phyloP scores from a whole-genome alignment of 83 land plant genomes.

The Thuja plicata region DNA sequence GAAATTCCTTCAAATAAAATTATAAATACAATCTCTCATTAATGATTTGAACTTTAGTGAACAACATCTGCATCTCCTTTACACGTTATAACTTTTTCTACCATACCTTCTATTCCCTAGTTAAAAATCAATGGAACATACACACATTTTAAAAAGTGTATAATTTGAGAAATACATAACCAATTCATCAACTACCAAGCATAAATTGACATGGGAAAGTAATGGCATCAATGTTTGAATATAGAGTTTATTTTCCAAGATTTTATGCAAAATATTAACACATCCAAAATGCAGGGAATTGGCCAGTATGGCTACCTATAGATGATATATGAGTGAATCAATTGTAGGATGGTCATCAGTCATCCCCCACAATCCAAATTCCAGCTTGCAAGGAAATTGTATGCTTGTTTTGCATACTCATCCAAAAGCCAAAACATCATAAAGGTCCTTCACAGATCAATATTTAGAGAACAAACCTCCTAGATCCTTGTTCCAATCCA shows the following conservation, averaged over 20 bases:
- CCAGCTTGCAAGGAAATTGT: background rate
- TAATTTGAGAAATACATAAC: background rate
- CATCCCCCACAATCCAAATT: background rate
- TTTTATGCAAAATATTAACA: background rate
- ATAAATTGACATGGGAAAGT: background rate
- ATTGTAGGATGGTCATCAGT: background rate
- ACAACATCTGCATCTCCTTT: background rate
- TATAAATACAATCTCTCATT: background rate
- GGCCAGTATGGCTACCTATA: constrained; percentile 13
- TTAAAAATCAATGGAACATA: background rate
- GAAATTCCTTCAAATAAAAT: background rate
- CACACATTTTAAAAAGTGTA: background rate
- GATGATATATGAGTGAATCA: background rate
- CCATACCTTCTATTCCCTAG: background rate
- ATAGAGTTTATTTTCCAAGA: background rate
- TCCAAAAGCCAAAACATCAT: background rate
- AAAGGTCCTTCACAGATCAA: background rate
- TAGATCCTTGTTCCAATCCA: background rate
- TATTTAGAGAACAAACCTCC: background rate
- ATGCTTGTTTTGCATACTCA: background rate
- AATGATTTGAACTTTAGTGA: background rate
- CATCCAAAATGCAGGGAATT: constrained; percentile 2
- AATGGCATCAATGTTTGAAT: background rate
- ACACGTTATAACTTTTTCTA: background rate
- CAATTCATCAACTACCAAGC: background rate